A percentile compares a stretch with the other conserved stretches of the same genome.
Conservation (phyloP, 2,329 filamentous ascomycete species). For the Fusarium newnesense region DNA sequence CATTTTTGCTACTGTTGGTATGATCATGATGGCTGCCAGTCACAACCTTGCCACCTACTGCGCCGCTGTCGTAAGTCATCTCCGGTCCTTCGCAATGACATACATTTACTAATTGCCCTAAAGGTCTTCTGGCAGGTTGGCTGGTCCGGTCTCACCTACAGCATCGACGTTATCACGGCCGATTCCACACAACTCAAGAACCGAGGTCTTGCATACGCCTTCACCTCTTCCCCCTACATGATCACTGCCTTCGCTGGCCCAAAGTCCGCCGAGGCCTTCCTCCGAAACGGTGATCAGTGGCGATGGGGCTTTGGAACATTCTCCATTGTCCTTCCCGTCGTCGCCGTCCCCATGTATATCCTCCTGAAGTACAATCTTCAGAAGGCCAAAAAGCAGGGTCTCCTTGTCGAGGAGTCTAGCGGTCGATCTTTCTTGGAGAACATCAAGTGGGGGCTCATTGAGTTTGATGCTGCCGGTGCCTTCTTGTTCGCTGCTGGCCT, state of each 20-base stretch:
- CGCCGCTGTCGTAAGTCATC: slow-evolving; percentile 56
- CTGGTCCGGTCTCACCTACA: slow-evolving; percentile 69
- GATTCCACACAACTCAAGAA: slow-evolving; percentile 64
- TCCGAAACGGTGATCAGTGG: slow-evolving; percentile 36
- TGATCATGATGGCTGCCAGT: slow-evolving; percentile 71
- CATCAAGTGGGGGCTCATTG: slow-evolving; percentile 44
- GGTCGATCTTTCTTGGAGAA: slow-evolving; percentile 58
- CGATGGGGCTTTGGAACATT: slow-evolving; percentile 66
- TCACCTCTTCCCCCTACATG: slow-evolving; percentile 56
- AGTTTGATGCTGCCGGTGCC: slow-evolving; percentile 55
- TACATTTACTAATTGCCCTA: not conserved
- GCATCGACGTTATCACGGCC: slow-evolving; percentile 71
- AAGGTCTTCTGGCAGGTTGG: slow-evolving; percentile 72
- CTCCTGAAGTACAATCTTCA: slow-evolving; percentile 65
- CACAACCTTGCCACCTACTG: slow-evolving; percentile 55
- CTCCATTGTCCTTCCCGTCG: slow-evolving; percentile 70
- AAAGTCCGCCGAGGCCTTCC: slow-evolving; percentile 40
- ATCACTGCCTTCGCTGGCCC: slow-evolving; percentile 56
- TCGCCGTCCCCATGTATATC: slow-evolving; percentile 67
- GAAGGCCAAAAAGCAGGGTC: slow-evolving; percentile 64
- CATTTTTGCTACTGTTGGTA: slow-evolving; percentile 58
- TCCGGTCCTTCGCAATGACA: rapidly evolving
- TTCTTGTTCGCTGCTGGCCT: slow-evolving; percentile 63
- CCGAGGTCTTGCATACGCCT: slow-evolving; percentile 52
- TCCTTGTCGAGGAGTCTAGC: slow-evolving; percentile 51